Evolutionary conservation across 352 stramenopile species (phyloP).

Genomic region (Phytophthora multivora): DNA sequence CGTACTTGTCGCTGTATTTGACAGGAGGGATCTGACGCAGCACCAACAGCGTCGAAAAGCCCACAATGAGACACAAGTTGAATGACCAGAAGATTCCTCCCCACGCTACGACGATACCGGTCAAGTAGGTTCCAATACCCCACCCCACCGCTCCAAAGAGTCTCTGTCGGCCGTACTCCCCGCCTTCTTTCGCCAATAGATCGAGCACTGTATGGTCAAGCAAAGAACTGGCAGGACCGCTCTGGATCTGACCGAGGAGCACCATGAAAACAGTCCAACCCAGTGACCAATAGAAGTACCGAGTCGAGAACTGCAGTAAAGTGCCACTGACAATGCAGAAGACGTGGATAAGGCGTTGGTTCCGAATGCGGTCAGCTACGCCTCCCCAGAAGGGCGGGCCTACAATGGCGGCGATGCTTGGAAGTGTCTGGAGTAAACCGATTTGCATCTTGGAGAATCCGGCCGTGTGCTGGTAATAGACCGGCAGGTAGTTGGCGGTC

Average conservation of each 20-base stretch:
- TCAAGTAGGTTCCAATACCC: slow-evolving; percentile 61
- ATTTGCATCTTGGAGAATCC: slow-evolving; percentile 49
- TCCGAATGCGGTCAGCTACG: slow-evolving; percentile 58
- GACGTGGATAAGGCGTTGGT: slow-evolving; percentile 68
- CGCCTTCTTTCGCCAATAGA: slow-evolving; percentile 58
- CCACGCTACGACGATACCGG: slow-evolving; percentile 50
- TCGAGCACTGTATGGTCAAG: slow-evolving; percentile 71
- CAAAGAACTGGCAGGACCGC: slow-evolving; percentile 50
- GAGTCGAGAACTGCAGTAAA: slow-evolving; percentile 55
- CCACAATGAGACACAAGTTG: slow-evolving; percentile 54
- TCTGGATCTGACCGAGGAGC: slow-evolving; percentile 57
- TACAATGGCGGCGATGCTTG: slow-evolving; percentile 61
- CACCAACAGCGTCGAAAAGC: slow-evolving; percentile 54
- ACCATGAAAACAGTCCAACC: slow-evolving; percentile 48
- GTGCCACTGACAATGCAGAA: slow-evolving; percentile 57
- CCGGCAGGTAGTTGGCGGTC: slow-evolving; percentile 69
- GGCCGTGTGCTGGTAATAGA: slow-evolving; percentile 68
- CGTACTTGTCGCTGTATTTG: slow-evolving; percentile 32
- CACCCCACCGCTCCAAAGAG: slow-evolving; percentile 74
- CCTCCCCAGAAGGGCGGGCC: slow-evolving; percentile 68
- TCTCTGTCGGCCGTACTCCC: slow-evolving; percentile 77
- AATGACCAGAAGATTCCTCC: slow-evolving; percentile 72
- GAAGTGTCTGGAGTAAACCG: slow-evolving; percentile 64
- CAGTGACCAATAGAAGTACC: slow-evolving; percentile 50
- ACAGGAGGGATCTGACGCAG: slow-evolving; percentile 56